Evolutionary conservation across 2,329 filamentous ascomycete genomes (phyloP), one percentile per base, ranked within the genome.

Genomic region (Magnaporthiopsis incrustans): DNA sequence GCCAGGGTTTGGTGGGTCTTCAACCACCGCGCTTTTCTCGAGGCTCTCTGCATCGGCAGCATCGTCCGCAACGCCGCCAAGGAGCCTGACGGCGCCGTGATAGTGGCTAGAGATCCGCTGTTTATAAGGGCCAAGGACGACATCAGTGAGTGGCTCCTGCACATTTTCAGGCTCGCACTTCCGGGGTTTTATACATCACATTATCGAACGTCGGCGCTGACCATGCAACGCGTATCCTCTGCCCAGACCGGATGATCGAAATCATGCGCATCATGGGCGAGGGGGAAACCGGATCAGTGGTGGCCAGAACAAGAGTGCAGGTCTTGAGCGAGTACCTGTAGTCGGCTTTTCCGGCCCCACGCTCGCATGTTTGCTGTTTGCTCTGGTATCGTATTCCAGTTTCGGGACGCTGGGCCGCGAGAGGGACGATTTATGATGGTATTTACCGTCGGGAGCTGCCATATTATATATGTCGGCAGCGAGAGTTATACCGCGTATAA

Each of bases 1-100:
- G 89, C 89, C 1, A 82, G 87, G 18, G 89, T 92, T 0, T 93
- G 90, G 90, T 94, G 90, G 90, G 89, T 91, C 0, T 91, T 92
- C 68, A 90, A 92, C 72, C 90, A 93, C 72, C 80, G 90, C 1
- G 90, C 90, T 0, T 93, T 93, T 71, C 80, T 93, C 63, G 90
- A 93, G 77, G 88, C 88, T 38, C 73, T 88, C 71, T 90, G 85
- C 75, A 90, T 89, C 60, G 84, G 85, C 27, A 82, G 82, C 66
- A 81, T 87, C 30, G 72, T 89, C 65, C 77, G 80, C 57, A 83
- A 87, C 71, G 77, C 79, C 26, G 71, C 74, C 3, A 77, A 76
- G 56, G 79, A 83, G 66, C 76, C 77, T 12, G 76, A 75, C 0
- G 80, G 78, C 2, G 74, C 74, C 50, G 83, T 85, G 38, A 69